Base-by-base conservation (phyloP, 176 grass and related monocot species). In the Triticum dicoccoides region DNA sequence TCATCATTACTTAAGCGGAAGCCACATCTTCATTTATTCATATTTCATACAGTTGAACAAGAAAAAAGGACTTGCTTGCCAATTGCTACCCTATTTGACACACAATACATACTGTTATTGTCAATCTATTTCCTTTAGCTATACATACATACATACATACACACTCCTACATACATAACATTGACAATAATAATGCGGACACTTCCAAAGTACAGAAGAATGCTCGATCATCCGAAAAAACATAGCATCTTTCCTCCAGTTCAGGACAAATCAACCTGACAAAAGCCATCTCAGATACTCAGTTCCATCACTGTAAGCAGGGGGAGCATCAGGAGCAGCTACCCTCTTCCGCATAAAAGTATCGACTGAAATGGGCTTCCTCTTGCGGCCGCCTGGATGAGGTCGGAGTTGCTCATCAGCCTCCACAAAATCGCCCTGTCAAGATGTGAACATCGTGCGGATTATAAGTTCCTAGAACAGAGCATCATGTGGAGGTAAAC, bases 221-320 rank as follows among this genome's bases (percentile, higher is more conserved):
- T n/a, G 38, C 70, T 23, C 10, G 37, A 42, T 20, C 35, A 44
- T 73, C 37, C 21, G 2, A 7, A 25, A 44, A 25, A 44, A 25
- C 20, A 25, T 6, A 1, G n/a, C 21, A 47, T 74, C n/a, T 47
- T 15, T 73, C 69, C 30, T 34, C 21, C 12, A 11, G 13, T 68
- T 42, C 32, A 73, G 3, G 24, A 58, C 1, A 24, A 29, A 74
- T 87, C 85, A 91, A 63, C 69, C 81, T 1, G 76, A 84, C 35
- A 91, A 61, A 77, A 93, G 86, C 91, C 91, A 93, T 61, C 88
- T 88, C 88, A 93, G 65, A 70, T 85, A 93, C 56, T 59, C 85
- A 24, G 49, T 77, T 66, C 73, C 91, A 59, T 93, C 88, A n/a
- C 62, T 78, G 41, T 61, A 33, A 69, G 86, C 85, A 69, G 85